A percentile compares a stretch with the other conserved stretches of the same genome.
phyloP scores from a whole-genome alignment of 441 rosid genomes.

The Bruguiera hainesii region DNA sequence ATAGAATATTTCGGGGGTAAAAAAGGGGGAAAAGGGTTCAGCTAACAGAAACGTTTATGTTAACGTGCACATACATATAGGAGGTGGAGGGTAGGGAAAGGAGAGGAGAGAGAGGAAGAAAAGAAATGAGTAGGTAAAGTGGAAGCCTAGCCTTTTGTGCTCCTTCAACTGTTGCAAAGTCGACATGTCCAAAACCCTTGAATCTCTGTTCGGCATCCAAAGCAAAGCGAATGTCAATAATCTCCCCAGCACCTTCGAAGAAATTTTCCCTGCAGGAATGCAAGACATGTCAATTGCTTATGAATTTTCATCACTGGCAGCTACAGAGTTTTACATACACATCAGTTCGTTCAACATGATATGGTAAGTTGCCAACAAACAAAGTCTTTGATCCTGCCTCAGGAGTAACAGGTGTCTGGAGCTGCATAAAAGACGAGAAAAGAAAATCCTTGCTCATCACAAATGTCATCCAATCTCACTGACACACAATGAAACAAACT shows the following conservation, averaged over 20 bases:
- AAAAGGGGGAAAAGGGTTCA: too few species aligned
- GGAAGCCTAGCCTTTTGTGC: slow-evolving; percentile 54
- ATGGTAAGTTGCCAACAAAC: slow-evolving; percentile 71
- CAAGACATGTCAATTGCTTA: background rate
- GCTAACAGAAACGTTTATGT: too few species aligned
- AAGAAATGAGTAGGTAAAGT: background rate
- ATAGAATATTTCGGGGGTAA: too few species aligned
- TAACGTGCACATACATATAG: too few species aligned
- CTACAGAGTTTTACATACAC: slow-evolving; percentile 44
- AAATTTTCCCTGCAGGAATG: slow-evolving; percentile 51
- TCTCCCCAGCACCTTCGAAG: slow-evolving; percentile 64
- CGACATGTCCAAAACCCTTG: slow-evolving; percentile 86
- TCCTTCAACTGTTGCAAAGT: slow-evolving; percentile 59
- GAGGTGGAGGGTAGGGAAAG: background rate
- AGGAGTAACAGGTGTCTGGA: slow-evolving; percentile 60
- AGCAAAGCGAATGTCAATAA: slow-evolving; percentile 67
- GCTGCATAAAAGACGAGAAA: slow-evolving; percentile 33
- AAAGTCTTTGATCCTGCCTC: slow-evolving; percentile 57
- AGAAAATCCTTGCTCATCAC: background rate
- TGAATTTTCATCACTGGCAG: background rate
- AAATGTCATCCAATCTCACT: background rate
- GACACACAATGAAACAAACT: background rate
- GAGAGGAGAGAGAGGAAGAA: background rate
- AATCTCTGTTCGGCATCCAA: slow-evolving; percentile 45
- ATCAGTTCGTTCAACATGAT: slow-evolving; percentile 45